Evolutionary conservation across 164 flowering plant genomes (phyloP), one percentile per base, ranked within the genome.

Genomic region (Macadamia integrifolia): DNA sequence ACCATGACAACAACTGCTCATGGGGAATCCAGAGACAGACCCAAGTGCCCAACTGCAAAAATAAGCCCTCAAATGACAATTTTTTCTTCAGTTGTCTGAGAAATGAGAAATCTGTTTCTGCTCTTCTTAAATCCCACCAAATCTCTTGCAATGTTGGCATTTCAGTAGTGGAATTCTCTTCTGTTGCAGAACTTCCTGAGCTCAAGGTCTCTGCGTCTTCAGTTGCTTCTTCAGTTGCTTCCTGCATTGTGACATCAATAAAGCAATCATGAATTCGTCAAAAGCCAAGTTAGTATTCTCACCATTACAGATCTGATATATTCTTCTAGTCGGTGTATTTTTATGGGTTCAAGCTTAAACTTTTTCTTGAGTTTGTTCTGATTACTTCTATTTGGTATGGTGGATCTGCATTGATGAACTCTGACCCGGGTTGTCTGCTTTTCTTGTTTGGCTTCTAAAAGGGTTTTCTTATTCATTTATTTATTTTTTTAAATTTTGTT

Each of bases 241-340:
- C 40, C 46, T n/a, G 35, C 56, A 14, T 66, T n/a, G 11, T 8
- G n/a, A 23, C 69, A 31, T 58, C 68, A 48, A 44, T n/a, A 35
- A 3, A 62, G 15, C 66, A 56, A 68, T 74, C 72, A 78, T 71
- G 83, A 76, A 84, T 77, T 72, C 92, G 56, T 66, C 92, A 6
- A 86, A 82, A 72, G 68, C 88, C 78, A 88, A 77, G 92, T 86
- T 71, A 75, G 87, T 73, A 7, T 6, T 53, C 0, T 60, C 48
- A 13, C 29, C 52, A 68, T 43, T 55, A 46, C 66, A 75, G 86
- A 81, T 85, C 85, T 76, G 77, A 70, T 58, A 64, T 61, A 29
- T 65, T 69, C 18, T 68, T 75, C 65, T 8, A 4, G 60, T 40
- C 43, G 23, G 49, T 44, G 13, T 13, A 3, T 53, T 61, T 11